Conservation (phyloP, 108 stramenopile species). For the Cyclostephanos tholiformis region DNA sequence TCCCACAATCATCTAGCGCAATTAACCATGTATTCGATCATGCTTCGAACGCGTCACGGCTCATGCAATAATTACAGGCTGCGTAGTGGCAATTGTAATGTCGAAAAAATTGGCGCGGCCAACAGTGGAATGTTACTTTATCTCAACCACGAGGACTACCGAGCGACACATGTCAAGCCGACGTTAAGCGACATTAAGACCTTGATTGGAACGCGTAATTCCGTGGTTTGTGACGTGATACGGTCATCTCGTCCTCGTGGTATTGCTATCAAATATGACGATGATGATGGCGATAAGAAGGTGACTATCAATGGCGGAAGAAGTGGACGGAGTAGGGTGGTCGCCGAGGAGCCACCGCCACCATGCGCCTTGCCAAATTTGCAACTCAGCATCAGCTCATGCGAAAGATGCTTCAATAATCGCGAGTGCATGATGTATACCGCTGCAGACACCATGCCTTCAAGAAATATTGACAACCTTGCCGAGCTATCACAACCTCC, state of each 20-base stretch:
- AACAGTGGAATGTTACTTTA: conserved; percentile 76
- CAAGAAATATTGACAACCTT: conserved; percentile 13
- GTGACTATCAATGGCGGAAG: neutral
- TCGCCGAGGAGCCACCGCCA: conserved; percentile 37
- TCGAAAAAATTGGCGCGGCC: conserved; percentile 40
- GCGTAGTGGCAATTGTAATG: neutral
- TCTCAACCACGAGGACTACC: conserved; percentile 64
- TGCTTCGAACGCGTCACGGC: conserved; percentile 74
- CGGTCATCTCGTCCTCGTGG: conserved; percentile 70
- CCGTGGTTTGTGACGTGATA: conserved; percentile 60
- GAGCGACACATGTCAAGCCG: conserved; percentile 69
- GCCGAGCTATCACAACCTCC: neutral
- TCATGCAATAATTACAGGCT: conserved; percentile 19
- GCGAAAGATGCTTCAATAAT: conserved; percentile 72
- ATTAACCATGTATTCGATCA: conserved; percentile 81
- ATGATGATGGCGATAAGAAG: conserved; percentile 18
- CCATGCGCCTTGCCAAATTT: conserved; percentile 66
- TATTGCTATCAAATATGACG: conserved; percentile 56
- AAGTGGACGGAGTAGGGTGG: conserved; percentile 14
- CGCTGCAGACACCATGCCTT: conserved; percentile 39
- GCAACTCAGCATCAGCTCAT: conserved; percentile 48
- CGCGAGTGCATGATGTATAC: conserved; percentile 90
- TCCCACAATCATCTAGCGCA: conserved; percentile 80
- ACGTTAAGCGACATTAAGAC: conserved; percentile 66
- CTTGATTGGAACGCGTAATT: conserved; percentile 77